Conservation (phyloP, 2,329 filamentous ascomycete genomes). For the Pseudocercospora macadamiae region DNA sequence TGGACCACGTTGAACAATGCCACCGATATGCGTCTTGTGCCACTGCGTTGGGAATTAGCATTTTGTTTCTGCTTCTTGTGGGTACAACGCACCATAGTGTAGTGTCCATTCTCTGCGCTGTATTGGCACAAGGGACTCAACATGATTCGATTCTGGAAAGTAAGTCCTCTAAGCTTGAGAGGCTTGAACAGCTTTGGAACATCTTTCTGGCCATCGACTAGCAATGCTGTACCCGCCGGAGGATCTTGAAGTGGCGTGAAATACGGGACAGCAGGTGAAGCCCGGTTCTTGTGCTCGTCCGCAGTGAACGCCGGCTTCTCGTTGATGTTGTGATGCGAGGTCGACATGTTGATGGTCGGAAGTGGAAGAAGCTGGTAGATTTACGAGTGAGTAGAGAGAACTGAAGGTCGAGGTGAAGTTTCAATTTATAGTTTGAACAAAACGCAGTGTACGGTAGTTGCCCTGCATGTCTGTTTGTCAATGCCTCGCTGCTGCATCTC, state of each 20-base stretch:
- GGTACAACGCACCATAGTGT: constrained; percentile 57
- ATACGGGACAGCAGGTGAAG: constrained; percentile 50
- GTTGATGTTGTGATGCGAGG: constrained; percentile 37
- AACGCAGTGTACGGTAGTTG: neutral
- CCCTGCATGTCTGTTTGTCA: neutral
- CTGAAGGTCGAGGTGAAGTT: too few relatives aligned
- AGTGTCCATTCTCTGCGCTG: constrained; percentile 68
- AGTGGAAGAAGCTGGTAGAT: neutral
- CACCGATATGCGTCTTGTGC: constrained; percentile 74
- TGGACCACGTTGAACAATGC: constrained; percentile 75
- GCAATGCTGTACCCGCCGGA: constrained; percentile 50
- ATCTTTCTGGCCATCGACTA: constrained; percentile 49
- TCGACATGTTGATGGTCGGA: constrained; percentile 22
- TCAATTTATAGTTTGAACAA: neutral
- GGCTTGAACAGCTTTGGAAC: constrained; percentile 64
- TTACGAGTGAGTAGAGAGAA: neutral
- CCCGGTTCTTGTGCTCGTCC: constrained; percentile 42
- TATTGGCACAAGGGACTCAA: constrained; percentile 70
- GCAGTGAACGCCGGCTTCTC: constrained; percentile 18
- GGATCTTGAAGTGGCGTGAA: constrained; percentile 53
- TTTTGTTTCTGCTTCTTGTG: neutral
- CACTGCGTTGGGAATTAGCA: constrained; percentile 47
- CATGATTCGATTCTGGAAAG: constrained; percentile 55
- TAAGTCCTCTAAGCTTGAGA: constrained; percentile 58
- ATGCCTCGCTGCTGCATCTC: neutral